Percentiles rank a stretch among this genome's conserved stretches.
These are phyloP conservation scores for Ciborinia camelliae DNA, from an alignment of 2,329 filamentous ascomycete species.

Conservation along the genomic window DNA sequence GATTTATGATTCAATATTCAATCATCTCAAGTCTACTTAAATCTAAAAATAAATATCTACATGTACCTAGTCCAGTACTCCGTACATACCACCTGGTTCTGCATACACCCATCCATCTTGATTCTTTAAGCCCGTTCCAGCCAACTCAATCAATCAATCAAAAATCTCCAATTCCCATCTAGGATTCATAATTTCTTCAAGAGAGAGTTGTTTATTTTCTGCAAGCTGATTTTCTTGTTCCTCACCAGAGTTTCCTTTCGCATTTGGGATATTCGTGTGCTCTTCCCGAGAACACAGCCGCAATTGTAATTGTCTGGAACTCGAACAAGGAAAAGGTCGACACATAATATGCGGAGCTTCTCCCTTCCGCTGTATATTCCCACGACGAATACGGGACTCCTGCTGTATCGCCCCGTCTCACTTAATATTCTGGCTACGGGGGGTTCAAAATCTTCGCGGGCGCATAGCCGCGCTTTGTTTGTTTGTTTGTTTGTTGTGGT, in stretches of 20 bases:
- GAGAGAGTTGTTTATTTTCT: slow-evolving; percentile 54
- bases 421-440: slow-evolving; percentile 84
- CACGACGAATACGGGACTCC: slow-evolving; percentile 87
- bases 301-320: slow-evolving; percentile 47
- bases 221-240: slow-evolving; percentile 46
- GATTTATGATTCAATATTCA: no score
- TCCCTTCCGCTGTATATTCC: slow-evolving; percentile 90
- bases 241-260: slow-evolving; percentile 53
- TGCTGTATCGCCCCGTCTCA: slow-evolving; percentile 82
- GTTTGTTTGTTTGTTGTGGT: no score
- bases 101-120: no score
- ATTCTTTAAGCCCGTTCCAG: no score
- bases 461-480: no score
- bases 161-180: no score
- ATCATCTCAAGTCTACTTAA: no score
- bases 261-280: slow-evolving; percentile 62
- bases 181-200: slow-evolving; percentile 74
- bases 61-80: no score
- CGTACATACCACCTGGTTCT: no score
- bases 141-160: no score
- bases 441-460: slow-evolving; percentile 80
- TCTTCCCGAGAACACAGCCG: slow-evolving; percentile 42
- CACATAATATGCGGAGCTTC: slow-evolving; percentile 62
- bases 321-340: slow-evolving; percentile 51
- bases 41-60: no score